Conservation (phyloP, 192 early-diverging fungal species). For the Podila horticola region DNA sequence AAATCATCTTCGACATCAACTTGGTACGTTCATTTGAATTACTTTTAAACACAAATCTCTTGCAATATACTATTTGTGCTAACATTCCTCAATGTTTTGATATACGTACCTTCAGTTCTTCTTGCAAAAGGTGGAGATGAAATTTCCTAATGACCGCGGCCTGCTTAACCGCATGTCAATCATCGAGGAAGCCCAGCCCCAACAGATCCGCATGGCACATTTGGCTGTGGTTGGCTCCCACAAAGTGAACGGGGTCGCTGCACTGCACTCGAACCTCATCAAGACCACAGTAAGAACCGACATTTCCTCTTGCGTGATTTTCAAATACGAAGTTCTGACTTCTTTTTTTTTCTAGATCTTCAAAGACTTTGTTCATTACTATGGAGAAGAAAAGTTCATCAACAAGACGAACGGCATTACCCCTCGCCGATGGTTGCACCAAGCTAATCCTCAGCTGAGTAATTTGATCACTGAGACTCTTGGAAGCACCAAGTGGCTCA, state of each 20-base stretch:
- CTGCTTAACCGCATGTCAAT: slow-evolving; percentile 89
- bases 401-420: slow-evolving; percentile 99
- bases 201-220: slow-evolving; percentile 98
- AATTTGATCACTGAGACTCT: slow-evolving; percentile 85
- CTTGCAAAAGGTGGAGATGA: slow-evolving; percentile 91
- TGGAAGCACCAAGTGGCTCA: slow-evolving; percentile 79
- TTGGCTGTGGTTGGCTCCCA: slow-evolving; percentile 94
- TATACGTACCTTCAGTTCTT: slow-evolving; percentile 70
- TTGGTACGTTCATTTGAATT: slow-evolving; percentile 52
- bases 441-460: slow-evolving; percentile 91
- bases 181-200: slow-evolving; percentile 93
- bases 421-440: slow-evolving; percentile 96
- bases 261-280: slow-evolving; percentile 84
- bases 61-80: neutral
- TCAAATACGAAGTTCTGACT: neutral
- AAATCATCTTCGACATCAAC: slow-evolving; percentile 99
- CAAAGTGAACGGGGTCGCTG: slow-evolving; percentile 97
- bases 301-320: neutral
- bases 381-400: slow-evolving; percentile 87
- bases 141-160: slow-evolving; percentile 88
- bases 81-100: neutral
- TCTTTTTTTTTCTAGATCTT: slow-evolving; percentile 70
- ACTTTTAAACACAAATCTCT: neutral
- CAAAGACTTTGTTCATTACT: slow-evolving; percentile 90
- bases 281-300: slow-evolving; percentile 62